Percentiles rank a stretch among this genome's conserved stretches.
These are phyloP conservation scores for Atkinsonella hypoxylon DNA, from an alignment of 2,329 filamentous ascomycete genomes.

Conservation along the genomic window DNA sequence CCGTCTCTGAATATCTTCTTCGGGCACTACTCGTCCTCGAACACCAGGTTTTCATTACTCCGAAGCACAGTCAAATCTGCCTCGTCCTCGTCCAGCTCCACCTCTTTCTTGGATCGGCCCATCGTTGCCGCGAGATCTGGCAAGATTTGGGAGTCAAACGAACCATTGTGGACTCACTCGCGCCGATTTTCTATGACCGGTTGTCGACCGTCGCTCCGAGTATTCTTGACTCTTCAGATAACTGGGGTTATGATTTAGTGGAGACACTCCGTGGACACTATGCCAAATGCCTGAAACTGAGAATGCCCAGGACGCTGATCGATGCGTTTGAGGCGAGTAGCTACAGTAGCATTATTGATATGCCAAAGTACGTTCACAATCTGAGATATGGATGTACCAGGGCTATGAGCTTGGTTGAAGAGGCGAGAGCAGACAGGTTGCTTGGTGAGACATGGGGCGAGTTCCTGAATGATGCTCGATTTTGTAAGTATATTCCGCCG, in stretches of 20 bases:
- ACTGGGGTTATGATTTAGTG: constrained; percentile 23
- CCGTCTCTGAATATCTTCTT: constrained; percentile 24
- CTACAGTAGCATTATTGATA: constrained; percentile 37
- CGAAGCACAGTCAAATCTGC: constrained; percentile 33
- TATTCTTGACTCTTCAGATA: constrained; percentile 21
- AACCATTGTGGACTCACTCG: constrained; percentile 44
- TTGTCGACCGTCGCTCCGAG: constrained; percentile 38
- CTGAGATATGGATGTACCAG: constrained; percentile 39
- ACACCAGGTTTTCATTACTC: constrained; percentile 31
- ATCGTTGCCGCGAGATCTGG: constrained; percentile 37
- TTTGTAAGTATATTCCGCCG: constrained; percentile 26
- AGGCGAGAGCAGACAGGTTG: constrained; percentile 32
- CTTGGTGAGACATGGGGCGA: constrained; percentile 28
- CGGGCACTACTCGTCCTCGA: constrained; percentile 39
- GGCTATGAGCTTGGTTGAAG: constrained; percentile 40
- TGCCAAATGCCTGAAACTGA: constrained; percentile 31
- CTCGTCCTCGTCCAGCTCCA: constrained; percentile 41
- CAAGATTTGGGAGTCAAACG: constrained; percentile 41
- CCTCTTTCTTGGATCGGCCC: constrained; percentile 36
- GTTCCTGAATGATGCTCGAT: constrained; percentile 31
- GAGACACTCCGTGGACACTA: constrained; percentile 35
- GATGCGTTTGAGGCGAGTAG: constrained; percentile 38
- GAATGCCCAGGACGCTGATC: constrained; percentile 28
- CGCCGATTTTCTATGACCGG: constrained; percentile 42
- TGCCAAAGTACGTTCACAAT: constrained; percentile 31